Conservation (phyloP, 768 basidiomycete genomes). For the Dioszegia hungarica region DNA sequence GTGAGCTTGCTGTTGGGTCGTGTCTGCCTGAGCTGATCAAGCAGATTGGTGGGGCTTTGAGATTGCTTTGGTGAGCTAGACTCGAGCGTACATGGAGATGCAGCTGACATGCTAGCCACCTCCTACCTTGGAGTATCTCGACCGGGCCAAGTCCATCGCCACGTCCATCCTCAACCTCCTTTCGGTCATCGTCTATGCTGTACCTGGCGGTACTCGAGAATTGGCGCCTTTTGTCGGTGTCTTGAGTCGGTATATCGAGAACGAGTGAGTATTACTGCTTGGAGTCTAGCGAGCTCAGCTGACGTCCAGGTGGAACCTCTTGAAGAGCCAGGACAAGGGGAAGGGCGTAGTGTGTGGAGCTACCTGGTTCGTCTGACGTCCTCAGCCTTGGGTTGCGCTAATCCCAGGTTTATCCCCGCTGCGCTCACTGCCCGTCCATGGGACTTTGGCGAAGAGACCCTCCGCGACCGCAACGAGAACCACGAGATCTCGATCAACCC, state of each 20-base stretch:
- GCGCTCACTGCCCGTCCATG: conserved; percentile 25
- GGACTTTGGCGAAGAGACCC: conserved; percentile 20
- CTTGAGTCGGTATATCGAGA: conserved; percentile 24
- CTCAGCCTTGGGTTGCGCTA: background rate
- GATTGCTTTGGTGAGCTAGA: conserved; percentile 16
- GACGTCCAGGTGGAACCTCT: conserved; percentile 9
- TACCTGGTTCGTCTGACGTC: conserved; percentile 15
- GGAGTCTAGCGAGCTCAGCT: background rate
- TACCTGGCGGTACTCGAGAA: conserved; percentile 25
- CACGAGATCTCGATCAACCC: conserved; percentile 1
- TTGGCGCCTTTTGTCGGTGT: conserved; percentile 25
- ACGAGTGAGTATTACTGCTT: conserved; percentile 11
- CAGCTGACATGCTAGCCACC: conserved; percentile 11
- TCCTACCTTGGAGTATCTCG: conserved; percentile 22
- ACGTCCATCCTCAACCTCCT: conserved; percentile 21
- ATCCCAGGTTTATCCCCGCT: conserved; percentile 24
- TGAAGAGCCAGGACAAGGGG: conserved; percentile 19
- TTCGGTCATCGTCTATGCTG: conserved; percentile 22
- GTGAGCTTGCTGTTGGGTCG: conserved; percentile 2
- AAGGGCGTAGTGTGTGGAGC: conserved; percentile 24
- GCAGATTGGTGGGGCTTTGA: conserved; percentile 33
- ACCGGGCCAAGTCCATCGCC: conserved; percentile 13
- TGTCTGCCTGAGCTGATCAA: background rate
- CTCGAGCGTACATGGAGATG: background rate
- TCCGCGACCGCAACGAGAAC: background rate